Evolutionary conservation across 176 grass and related monocot species (phyloP).

Genomic region (Rhynchospora tenuis): DNA sequence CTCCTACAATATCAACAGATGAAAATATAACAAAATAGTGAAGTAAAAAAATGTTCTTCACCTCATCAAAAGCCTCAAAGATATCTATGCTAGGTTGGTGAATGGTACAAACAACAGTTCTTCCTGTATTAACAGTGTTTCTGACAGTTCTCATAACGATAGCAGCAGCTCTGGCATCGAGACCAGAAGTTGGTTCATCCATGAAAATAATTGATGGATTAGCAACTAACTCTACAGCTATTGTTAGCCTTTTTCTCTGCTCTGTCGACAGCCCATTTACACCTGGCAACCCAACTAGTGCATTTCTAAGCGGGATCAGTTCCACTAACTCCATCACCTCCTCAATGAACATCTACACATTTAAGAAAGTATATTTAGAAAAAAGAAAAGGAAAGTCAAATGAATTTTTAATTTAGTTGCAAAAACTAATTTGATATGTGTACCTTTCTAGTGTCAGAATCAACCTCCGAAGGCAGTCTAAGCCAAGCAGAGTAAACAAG

Average conservation of each 20-base stretch:
- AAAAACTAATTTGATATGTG: constrained; percentile 1
- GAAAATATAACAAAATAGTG: not conserved
- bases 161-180: constrained; percentile 54
- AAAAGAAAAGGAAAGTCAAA: not conserved
- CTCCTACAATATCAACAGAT: not conserved
- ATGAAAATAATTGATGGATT: constrained; percentile 77
- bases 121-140: constrained; percentile 55
- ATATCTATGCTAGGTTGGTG: constrained; percentile 68
- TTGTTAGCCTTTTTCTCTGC: constrained; percentile 56
- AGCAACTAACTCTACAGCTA: constrained; percentile 54
- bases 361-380: constrained; percentile 5
- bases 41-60: constrained; percentile 12
- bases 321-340: constrained; percentile 67
- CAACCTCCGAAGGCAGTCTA: constrained; percentile 37
- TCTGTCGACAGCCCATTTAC: constrained; percentile 54
- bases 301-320: constrained; percentile 40
- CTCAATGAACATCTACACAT: constrained; percentile 57
- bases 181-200: constrained; percentile 68
- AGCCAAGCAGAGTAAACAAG: constrained; percentile 53
- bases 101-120: constrained; percentile 70
- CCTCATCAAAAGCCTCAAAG: constrained; percentile 64
- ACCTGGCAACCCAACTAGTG: constrained; percentile 52
- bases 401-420: not conserved
- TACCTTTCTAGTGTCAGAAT: constrained; percentile 55
- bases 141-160: constrained; percentile 65